Evolutionary conservation across 768 basidiomycete genomes (phyloP).

Genomic region (Phaeotremella fagi): DNA sequence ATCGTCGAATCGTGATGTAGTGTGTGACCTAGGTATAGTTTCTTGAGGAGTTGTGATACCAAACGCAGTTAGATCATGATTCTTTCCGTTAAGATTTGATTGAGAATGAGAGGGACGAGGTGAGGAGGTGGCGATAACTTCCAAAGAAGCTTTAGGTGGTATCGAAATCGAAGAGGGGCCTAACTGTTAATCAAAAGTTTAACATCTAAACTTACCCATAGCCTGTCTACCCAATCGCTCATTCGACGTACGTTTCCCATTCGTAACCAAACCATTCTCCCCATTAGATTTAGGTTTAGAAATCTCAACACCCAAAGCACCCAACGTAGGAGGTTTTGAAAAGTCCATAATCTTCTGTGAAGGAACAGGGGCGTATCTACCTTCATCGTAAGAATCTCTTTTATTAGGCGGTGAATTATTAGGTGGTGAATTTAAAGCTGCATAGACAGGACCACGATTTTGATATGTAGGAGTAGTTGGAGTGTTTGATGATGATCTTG

Average conservation of each 20-base stretch:
- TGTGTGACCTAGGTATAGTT: background rate
- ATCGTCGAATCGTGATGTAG: conserved; percentile 14
- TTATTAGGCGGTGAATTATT: conserved; percentile 5
- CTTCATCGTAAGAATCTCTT: background rate
- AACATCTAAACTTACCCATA: background rate
- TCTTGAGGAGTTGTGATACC: background rate
- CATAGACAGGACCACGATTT: conserved; percentile 19
- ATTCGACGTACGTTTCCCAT: background rate
- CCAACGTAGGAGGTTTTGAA: background rate
- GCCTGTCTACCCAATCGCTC: background rate
- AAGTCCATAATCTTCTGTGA: background rate
- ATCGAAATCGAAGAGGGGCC: background rate
- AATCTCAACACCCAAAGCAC: background rate
- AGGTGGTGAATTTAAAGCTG: conserved; percentile 30
- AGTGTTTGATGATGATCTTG: background rate
- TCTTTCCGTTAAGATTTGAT: too few relatives aligned
- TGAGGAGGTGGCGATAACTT: too few relatives aligned
- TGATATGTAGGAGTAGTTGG: background rate
- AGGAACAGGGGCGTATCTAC: background rate
- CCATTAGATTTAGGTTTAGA: background rate
- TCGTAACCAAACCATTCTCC: background rate
- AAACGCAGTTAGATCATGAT: too few relatives aligned
- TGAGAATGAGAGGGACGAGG: too few relatives aligned
- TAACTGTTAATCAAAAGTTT: background rate
- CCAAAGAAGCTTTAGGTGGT: too few relatives aligned